phyloP scores from a whole-genome alignment of 805 yeast genomes.

The Saccharomycopsis fodiens region DNA sequence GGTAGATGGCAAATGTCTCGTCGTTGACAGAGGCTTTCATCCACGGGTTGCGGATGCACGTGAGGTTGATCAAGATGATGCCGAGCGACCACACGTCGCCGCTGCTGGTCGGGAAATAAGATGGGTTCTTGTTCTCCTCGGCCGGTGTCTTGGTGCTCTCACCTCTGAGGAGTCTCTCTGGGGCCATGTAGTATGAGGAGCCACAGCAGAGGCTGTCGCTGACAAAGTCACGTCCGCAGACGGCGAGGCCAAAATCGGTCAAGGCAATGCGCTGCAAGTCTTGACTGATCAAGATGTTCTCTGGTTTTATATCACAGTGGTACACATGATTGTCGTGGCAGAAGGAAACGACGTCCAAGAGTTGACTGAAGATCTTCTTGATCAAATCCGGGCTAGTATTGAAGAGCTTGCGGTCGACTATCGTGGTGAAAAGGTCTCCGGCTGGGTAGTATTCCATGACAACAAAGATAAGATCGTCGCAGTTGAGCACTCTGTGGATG shows the following conservation, averaged over 20 bases:
- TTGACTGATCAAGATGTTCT: slow-evolving; percentile 67
- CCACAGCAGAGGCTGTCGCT: slow-evolving; percentile 77
- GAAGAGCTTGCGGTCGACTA: slow-evolving; percentile 67
- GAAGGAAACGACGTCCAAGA: slow-evolving; percentile 74
- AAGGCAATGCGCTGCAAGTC: slow-evolving; percentile 49
- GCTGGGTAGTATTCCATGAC: slow-evolving; percentile 81
- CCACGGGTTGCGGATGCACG: slow-evolving; percentile 89
- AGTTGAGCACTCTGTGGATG: slow-evolving; percentile 52
- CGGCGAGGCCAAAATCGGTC: slow-evolving; percentile 89
- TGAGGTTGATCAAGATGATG: slow-evolving; percentile 68
- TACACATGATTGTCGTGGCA: slow-evolving; percentile 79
- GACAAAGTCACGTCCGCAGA: slow-evolving; percentile 42
- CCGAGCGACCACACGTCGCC: slow-evolving; percentile 89
- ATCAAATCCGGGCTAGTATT: slow-evolving; percentile 40
- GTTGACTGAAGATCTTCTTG: slow-evolving; percentile 60
- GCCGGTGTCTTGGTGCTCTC: not conserved
- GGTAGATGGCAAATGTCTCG: slow-evolving; percentile 57
- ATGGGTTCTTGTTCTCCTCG: slow-evolving; percentile 23
- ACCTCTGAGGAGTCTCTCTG: slow-evolving; percentile 54
- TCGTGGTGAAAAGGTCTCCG: slow-evolving; percentile 82
- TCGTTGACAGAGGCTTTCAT: slow-evolving; percentile 64
- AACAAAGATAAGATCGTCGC: slow-evolving; percentile 39
- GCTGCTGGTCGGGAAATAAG: slow-evolving; percentile 56
- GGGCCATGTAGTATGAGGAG: slow-evolving; percentile 87
- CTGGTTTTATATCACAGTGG: slow-evolving; percentile 95